These are phyloP conservation scores for Kalmusia sp. DNA, from an alignment of 2,329 filamentous ascomycete species.

Conservation along the genomic window DNA sequence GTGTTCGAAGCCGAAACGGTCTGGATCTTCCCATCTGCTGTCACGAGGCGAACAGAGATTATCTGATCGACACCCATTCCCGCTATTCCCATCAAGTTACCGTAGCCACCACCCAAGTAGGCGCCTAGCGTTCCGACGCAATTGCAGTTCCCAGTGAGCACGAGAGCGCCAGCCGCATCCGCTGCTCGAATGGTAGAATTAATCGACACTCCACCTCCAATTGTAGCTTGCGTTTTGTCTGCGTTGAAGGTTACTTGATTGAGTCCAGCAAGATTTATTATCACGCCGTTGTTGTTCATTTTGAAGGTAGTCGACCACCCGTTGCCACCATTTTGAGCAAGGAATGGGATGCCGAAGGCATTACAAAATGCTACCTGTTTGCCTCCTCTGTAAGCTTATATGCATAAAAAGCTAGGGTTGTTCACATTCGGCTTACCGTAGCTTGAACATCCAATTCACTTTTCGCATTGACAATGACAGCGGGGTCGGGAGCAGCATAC, in stretches of 20 bases:
- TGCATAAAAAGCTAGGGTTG: background rate
- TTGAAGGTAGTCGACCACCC: constrained; percentile 24
- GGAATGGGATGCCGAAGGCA: constrained; percentile 14
- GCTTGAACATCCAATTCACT: constrained; percentile 19
- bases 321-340: constrained; percentile 27
- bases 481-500: constrained; percentile 12
- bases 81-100: constrained; percentile 58
- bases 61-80: constrained; percentile 62
- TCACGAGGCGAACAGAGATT: constrained; percentile 20
- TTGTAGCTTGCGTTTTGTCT: constrained; percentile 20
- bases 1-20: constrained; percentile 26
- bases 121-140: constrained; percentile 30
- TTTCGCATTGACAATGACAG: constrained; percentile 17
- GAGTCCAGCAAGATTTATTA: constrained; percentile 28
- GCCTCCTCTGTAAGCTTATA: background rate
- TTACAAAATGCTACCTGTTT: constrained; percentile 19
- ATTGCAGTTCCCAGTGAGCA: constrained; percentile 33
- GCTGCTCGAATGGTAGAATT: constrained; percentile 44
- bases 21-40: constrained; percentile 30
- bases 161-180: constrained; percentile 33
- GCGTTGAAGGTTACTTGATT: constrained; percentile 22
- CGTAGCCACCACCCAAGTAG: constrained; percentile 60
- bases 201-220: constrained; percentile 37
- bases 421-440: constrained; percentile 9
- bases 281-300: constrained; percentile 14